A percentile compares a stretch with the other conserved stretches of the same genome.
Conservation (phyloP, 257 asterid species). For the Solanum pinnatisectum region DNA sequence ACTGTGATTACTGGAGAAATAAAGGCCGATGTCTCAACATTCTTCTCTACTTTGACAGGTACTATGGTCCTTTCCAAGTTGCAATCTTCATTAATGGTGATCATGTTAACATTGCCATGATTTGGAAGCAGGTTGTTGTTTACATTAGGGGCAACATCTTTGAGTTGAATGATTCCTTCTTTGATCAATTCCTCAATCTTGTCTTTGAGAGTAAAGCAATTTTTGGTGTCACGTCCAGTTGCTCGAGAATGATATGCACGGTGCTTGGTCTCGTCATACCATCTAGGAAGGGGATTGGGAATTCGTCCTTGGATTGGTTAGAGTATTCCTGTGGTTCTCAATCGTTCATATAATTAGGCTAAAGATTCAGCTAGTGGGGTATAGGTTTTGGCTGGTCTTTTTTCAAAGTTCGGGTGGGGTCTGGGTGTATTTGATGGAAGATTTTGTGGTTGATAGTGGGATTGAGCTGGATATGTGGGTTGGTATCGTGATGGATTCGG, state of each 20-base stretch:
- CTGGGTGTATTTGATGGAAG: not conserved
- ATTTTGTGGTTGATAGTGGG: not conserved
- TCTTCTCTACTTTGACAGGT: too few species aligned
- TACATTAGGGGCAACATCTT: not conserved
- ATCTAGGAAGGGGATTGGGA: not conserved
- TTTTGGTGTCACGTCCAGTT: too few species aligned
- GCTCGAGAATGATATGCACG: not conserved
- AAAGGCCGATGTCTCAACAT: too few species aligned
- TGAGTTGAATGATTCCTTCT: not conserved
- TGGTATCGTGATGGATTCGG: not conserved
- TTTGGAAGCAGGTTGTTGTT: not conserved
- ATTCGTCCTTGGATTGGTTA: not conserved
- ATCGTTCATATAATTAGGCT: not conserved
- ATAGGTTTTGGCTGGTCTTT: not conserved
- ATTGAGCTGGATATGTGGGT: too few species aligned
- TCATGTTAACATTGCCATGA: not conserved
- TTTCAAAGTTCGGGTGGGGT: not conserved
- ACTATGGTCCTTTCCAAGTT: not conserved
- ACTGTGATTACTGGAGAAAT: too few species aligned
- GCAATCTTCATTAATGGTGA: too few species aligned
- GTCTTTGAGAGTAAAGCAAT: not conserved
- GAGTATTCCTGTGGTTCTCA: not conserved
- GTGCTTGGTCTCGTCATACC: not conserved
- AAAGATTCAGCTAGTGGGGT: not conserved
- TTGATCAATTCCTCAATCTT: not conserved